A percentile compares a stretch with the other conserved stretches of the same genome.
Conservation (phyloP, 176 grass and related monocot species). For the Phoenix roebelenii region DNA sequence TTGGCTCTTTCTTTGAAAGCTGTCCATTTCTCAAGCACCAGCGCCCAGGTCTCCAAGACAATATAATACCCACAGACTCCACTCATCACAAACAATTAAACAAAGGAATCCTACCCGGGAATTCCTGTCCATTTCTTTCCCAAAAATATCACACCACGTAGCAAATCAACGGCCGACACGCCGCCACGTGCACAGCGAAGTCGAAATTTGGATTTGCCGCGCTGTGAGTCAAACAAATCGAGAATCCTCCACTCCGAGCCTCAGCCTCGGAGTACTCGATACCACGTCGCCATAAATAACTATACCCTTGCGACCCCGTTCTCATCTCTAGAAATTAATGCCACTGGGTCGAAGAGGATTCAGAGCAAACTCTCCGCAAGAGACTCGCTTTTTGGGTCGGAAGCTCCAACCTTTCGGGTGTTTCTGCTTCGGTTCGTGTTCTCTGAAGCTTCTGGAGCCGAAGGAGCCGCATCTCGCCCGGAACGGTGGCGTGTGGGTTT, state of each 20-base stretch:
- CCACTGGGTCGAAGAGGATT: neutral
- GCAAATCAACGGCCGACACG: too few relatives aligned
- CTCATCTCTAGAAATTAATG: neutral
- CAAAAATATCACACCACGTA: too few relatives aligned
- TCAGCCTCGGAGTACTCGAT: neutral
- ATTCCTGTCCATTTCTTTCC: too few relatives aligned
- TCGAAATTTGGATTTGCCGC: slow-evolving; percentile 29
- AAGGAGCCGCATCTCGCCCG: neutral
- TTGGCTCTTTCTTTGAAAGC: too few relatives aligned
- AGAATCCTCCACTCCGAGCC: neutral
- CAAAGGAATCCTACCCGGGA: too few relatives aligned
- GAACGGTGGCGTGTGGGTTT: neutral
- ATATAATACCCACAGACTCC: too few relatives aligned
- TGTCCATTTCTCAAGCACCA: too few relatives aligned
- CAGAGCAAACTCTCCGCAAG: too few relatives aligned
- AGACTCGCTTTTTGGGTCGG: neutral
- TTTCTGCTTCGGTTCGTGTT: neutral
- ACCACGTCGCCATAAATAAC: neutral
- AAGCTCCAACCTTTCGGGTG: neutral
- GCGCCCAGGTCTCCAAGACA: too few relatives aligned
- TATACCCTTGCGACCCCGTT: neutral
- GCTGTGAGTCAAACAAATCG: neutral
- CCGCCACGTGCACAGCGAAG: slow-evolving; percentile 7
- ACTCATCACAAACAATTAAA: too few relatives aligned
- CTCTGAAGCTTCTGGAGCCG: neutral